Evolutionary conservation across 148 eudicot species (phyloP).

Genomic region (Arbutus unedo): DNA sequence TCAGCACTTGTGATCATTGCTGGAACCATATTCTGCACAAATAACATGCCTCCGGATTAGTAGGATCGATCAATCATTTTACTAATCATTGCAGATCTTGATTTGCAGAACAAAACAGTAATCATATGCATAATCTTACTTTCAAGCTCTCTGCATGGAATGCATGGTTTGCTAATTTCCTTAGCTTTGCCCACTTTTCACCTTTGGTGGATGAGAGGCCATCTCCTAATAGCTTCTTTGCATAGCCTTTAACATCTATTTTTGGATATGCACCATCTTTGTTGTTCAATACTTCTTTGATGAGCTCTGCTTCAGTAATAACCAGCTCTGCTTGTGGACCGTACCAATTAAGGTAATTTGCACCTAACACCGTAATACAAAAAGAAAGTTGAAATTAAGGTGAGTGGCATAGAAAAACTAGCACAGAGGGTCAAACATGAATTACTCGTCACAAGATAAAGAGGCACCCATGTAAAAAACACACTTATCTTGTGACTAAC

Average conservation of each 20-base stretch:
- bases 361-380: not conserved
- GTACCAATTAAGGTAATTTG: not conserved
- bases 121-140: not conserved
- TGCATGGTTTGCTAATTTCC: conserved; percentile 27
- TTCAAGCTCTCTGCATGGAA: conserved; percentile 25
- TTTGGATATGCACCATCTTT: not conserved
- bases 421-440: too few species aligned
- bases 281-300: conserved; percentile 6
- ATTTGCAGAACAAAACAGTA: not conserved
- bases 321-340: not conserved
- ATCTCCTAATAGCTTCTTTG: conserved; percentile 1
- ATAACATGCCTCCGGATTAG: not conserved
- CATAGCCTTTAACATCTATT: not conserved
- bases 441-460: not conserved
- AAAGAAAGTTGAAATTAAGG: not conserved
- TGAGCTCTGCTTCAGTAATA: not conserved
- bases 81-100: too few species aligned
- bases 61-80: not conserved
- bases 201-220: not conserved
- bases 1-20: conserved; percentile 22
- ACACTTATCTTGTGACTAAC: too few species aligned
- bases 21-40: conserved; percentile 22
- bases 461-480: not conserved
- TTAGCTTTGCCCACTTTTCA: conserved; percentile 23
- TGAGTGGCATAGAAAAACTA: not conserved